phyloP scores from a whole-genome alignment of 805 yeast species.

The Kluyveromyces starmeri region DNA sequence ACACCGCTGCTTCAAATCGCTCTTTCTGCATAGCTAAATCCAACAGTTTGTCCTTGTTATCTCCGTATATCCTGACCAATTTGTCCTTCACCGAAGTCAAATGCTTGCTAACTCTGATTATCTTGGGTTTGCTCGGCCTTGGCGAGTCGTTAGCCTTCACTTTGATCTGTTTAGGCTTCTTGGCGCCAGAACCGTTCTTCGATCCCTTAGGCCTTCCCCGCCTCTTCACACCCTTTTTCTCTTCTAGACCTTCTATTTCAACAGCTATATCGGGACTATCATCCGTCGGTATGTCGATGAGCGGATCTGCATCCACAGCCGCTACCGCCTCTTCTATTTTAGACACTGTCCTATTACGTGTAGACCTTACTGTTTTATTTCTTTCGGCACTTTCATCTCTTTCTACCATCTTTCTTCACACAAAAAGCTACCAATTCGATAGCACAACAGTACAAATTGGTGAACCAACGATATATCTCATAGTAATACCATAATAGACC shows the following conservation, averaged over 20 bases:
- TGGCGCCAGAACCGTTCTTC: neutral
- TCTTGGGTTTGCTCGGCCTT: slow-evolving; percentile 16
- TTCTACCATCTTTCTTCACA: too few relatives aligned
- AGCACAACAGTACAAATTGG: too few relatives aligned
- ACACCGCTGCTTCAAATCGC: slow-evolving; percentile 41
- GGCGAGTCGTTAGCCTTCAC: slow-evolving; percentile 9
- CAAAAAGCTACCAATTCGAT: too few relatives aligned
- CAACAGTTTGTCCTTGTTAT: slow-evolving; percentile 35
- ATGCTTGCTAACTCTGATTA: slow-evolving; percentile 24
- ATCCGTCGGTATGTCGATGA: neutral
- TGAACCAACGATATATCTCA: too few relatives aligned
- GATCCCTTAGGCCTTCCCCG: slow-evolving; percentile 2
- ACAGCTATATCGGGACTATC: neutral
- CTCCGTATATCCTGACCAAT: slow-evolving; percentile 40
- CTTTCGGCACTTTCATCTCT: too few relatives aligned
- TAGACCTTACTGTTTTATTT: too few relatives aligned
- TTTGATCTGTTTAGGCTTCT: slow-evolving; percentile 1
- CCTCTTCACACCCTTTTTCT: neutral
- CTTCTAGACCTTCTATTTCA: neutral
- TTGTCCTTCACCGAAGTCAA: slow-evolving; percentile 36
- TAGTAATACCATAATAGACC: too few relatives aligned
- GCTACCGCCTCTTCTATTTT: too few relatives aligned
- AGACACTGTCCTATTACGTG: too few relatives aligned
- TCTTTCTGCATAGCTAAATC: slow-evolving; percentile 37
- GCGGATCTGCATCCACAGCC: too few relatives aligned